phyloP scores from a whole-genome alignment of 1,284 basidiomycete genomes.

The Coniferiporia sulphurascens region DNA sequence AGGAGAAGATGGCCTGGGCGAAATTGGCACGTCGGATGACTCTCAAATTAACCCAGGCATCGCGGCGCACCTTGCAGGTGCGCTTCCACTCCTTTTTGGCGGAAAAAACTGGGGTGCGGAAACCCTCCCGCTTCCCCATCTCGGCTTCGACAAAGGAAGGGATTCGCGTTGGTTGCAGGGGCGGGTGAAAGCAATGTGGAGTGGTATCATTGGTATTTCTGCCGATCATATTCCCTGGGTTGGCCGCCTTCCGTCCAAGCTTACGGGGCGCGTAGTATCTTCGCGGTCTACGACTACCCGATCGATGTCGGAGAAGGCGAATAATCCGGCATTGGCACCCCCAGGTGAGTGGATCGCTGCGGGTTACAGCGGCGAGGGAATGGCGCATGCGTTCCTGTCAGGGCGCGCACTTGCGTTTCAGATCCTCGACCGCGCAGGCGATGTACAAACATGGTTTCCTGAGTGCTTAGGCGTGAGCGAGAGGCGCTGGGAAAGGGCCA shows the following conservation, averaged over 20 bases:
- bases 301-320: background rate
- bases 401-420: conserved; percentile 53
- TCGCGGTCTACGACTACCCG: conserved; percentile 21
- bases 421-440: conserved; percentile 38
- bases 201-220: conserved; percentile 54
- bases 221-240: conserved; percentile 53
- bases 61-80: conserved; percentile 41
- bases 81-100: conserved; percentile 45
- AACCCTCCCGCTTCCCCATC: conserved; percentile 2
- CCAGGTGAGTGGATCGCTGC: conserved; percentile 51
- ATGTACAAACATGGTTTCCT: conserved; percentile 43
- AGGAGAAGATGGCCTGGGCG: conserved; percentile 29
- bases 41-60: conserved; percentile 37
- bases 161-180: conserved; percentile 29
- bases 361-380: conserved; percentile 62
- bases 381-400: conserved; percentile 62
- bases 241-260: conserved; percentile 40
- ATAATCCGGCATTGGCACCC: background rate
- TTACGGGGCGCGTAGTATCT: conserved; percentile 31
- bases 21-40: conserved; percentile 43
- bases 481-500: conserved; percentile 43
- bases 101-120: conserved; percentile 34
- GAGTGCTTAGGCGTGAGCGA: conserved; percentile 45
- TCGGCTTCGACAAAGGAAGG: background rate
- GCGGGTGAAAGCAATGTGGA: conserved; percentile 50